phyloP scores from a whole-genome alignment of 75 land plant genomes.

The Sequoiadendron giganteum region DNA sequence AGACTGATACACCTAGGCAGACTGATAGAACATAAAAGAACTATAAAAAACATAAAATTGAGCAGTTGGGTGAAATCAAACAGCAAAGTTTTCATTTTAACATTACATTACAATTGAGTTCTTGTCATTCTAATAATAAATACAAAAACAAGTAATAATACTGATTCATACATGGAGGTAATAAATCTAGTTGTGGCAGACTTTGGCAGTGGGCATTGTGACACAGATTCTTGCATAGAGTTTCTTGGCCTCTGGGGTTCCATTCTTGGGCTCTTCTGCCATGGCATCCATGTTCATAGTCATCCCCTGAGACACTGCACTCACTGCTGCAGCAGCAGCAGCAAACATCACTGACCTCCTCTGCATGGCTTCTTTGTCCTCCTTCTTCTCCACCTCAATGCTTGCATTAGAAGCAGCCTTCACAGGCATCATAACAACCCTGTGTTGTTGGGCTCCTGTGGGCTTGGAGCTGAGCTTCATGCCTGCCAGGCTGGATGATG shows the following conservation, averaged over 20 bases:
- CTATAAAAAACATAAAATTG: neutral
- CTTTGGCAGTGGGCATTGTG: conserved; percentile 65
- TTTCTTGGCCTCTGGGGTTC: conserved; percentile 59
- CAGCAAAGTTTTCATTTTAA: neutral
- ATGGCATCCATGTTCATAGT: no score
- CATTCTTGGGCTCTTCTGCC: conserved; percentile 45
- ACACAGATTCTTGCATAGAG: conserved; percentile 65
- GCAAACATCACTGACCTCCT: conserved; percentile 50
- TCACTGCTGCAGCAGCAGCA: conserved; percentile 47
- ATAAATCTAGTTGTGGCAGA: conserved; percentile 45
- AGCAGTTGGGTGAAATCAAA: neutral
- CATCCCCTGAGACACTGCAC: conserved; percentile 10
- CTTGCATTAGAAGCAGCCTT: conserved; percentile 11
- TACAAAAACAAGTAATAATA: neutral
- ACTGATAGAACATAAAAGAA: no score
- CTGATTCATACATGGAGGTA: neutral
- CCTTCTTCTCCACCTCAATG: conserved; percentile 14
- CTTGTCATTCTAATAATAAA: neutral
- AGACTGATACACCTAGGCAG: no score
- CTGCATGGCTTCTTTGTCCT: conserved; percentile 8
- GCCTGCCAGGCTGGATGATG: neutral
- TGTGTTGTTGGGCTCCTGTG: neutral
- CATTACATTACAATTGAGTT: neutral
- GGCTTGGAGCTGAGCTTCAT: neutral
- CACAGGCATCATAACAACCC: conserved; percentile 4